These are phyloP conservation scores for Teunomyces tritomae DNA, from an alignment of 805 yeast genomes.

Conservation along the genomic window DNA sequence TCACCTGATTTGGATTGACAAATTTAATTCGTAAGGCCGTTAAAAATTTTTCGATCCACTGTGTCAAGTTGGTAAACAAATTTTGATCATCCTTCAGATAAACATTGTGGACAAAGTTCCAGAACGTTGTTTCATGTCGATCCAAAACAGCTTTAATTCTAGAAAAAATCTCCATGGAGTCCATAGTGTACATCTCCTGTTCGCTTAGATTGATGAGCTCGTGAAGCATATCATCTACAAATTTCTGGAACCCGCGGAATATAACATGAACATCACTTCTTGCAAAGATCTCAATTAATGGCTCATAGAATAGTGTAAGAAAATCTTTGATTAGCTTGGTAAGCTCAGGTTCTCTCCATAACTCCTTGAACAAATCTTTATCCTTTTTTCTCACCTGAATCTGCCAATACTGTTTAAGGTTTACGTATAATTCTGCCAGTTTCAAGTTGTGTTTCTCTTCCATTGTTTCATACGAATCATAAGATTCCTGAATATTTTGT, in stretches of 20 bases:
- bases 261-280: constrained; percentile 38
- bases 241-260: constrained; percentile 36
- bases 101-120: constrained; percentile 76
- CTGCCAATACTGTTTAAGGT: constrained; percentile 60
- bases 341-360: constrained; percentile 85
- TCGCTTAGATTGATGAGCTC: constrained; percentile 63
- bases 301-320: constrained; percentile 46
- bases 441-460: constrained; percentile 11
- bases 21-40: constrained; percentile 63
- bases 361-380: constrained; percentile 66
- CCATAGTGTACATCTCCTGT: constrained; percentile 46
- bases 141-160: constrained; percentile 63
- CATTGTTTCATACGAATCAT: constrained; percentile 17
- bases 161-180: constrained; percentile 61
- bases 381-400: constrained; percentile 68
- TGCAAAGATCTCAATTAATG: constrained; percentile 36
- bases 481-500: constrained; percentile 14
- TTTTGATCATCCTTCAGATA: constrained; percentile 72
- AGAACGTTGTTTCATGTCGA: constrained; percentile 69
- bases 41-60: constrained; percentile 72
- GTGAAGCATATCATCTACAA: constrained; percentile 52
- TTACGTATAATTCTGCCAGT: constrained; percentile 42
- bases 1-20: constrained; percentile 33
- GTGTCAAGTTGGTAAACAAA: constrained; percentile 66
- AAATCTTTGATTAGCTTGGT: constrained; percentile 72